These are phyloP conservation scores for Candida bentonensis DNA, from an alignment of 805 yeast genomes.

Conservation along the genomic window DNA sequence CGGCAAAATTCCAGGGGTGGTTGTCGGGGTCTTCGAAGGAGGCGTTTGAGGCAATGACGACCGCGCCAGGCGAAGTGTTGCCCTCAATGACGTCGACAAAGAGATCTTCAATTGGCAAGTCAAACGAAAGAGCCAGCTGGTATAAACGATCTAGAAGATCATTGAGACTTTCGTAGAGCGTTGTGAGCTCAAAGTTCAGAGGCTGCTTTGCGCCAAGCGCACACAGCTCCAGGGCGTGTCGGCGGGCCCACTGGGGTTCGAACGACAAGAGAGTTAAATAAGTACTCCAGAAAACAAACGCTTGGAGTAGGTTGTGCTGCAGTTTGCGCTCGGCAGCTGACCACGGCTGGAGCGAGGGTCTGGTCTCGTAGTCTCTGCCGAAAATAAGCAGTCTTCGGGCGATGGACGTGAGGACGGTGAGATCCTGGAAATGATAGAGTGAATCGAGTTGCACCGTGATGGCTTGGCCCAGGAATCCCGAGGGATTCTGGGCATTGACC, in stretches of 20 bases:
- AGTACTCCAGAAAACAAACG: slow-evolving; percentile 42
- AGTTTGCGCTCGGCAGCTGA: slow-evolving; percentile 26
- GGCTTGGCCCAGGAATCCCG: slow-evolving; percentile 62
- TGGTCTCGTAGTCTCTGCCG: slow-evolving; percentile 36
- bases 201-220: background rate
- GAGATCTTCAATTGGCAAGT: slow-evolving; percentile 34
- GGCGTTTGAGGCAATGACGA: background rate
- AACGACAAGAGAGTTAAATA: slow-evolving; percentile 25
- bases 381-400: slow-evolving; percentile 46
- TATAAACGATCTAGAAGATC: slow-evolving; percentile 28
- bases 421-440: slow-evolving; percentile 28
- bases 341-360: background rate
- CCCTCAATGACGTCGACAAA: slow-evolving; percentile 25
- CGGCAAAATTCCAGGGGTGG: background rate
- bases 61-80: background rate
- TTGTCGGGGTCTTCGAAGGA: background rate
- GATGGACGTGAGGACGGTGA: slow-evolving; percentile 27
- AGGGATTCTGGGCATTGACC: slow-evolving; percentile 60
- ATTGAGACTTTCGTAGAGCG: slow-evolving; percentile 11
- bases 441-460: slow-evolving; percentile 44
- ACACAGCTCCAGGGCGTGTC: slow-evolving; percentile 20
- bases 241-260: slow-evolving; percentile 18
- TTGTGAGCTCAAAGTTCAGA: background rate
- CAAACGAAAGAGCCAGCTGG: slow-evolving; percentile 48
- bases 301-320: slow-evolving; percentile 52